Evolutionary conservation across 2,329 filamentous ascomycete genomes (phyloP).

Genomic region (Trichoderma harzianum): DNA sequence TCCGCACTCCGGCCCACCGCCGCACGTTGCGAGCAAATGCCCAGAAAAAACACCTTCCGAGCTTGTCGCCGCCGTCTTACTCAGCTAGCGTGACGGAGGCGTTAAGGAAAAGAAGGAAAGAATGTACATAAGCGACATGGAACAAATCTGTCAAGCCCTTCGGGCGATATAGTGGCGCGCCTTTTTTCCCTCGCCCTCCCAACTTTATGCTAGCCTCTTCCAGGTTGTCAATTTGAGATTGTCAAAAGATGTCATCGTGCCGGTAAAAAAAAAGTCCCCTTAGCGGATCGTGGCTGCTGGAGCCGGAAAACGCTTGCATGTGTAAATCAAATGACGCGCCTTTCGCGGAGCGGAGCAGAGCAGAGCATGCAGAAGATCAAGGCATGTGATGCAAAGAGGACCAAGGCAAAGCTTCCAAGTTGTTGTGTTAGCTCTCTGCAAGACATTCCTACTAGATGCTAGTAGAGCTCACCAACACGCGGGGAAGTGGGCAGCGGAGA

Average conservation of each 20-base stretch:
- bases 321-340: neutral
- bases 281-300: neutral
- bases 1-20: neutral
- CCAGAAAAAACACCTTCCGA: neutral
- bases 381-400: neutral
- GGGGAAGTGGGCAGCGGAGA: neutral
- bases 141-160: neutral
- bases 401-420: neutral
- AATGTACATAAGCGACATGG: neutral
- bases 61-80: constrained; percentile 1
- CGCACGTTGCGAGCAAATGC: neutral
- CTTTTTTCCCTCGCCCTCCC: neutral
- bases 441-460: neutral
- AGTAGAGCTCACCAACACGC: neutral
- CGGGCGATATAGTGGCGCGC: neutral
- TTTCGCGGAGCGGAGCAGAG: neutral
- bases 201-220: neutral
- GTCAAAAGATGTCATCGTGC: neutral
- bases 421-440: neutral
- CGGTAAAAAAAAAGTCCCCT: neutral
- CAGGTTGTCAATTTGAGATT: neutral
- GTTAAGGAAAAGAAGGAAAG: neutral
- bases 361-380: neutral
- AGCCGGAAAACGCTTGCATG: neutral
- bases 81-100: neutral